Base-by-base conservation (phyloP, 345 rosid genomes). In the Microthlaspi erraticum region DNA sequence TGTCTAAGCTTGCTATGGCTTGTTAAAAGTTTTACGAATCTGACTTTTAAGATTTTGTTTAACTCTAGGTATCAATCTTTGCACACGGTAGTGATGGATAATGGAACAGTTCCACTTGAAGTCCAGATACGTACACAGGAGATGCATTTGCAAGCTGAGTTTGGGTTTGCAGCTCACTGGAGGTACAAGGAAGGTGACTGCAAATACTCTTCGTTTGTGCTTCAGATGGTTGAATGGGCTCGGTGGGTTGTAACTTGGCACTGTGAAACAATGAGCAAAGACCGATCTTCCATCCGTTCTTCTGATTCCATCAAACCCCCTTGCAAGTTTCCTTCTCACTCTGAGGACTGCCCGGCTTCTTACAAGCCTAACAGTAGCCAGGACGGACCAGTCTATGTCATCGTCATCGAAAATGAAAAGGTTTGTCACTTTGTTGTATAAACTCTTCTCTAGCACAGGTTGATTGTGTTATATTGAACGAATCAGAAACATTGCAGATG, bases 91-190 rank as follows among this genome's bases (percentile, higher is more conserved):
- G 99, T 94, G 64, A 84, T 64, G 85, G 91, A 85, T 72, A 88
- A 85, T 62, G 95, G 90, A 20, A 71, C 62, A 7, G 85, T 85
- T 60, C 97, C 95, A 16, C 84, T 94, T 46, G 99, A 94, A 87
- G 93, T 91, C 74, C 97, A 94, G 72, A 91, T 94, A 78, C 95
- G 97, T 31, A 85, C 99, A 48, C 89, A 78, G 58, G 86, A 85
- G 70, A 91, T 94, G 99, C 95, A 94, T 83, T 78, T 88, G 87
- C 96, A 94, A 72, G 93, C 99, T 12, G 99, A 94, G 36, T 88
- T 81, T 75, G 99, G 99, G 60, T 88, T 94, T 80, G 99, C 99
- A 5, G 99, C 97, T 60, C 99, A 94, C 38, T 94, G 99, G 99
- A 89, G 97, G 73, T 94, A 94, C 79, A 94, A 94, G 70, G 96